phyloP scores from a whole-genome alignment of 2,329 filamentous ascomycete genomes.

The Claviceps quebecensis region DNA sequence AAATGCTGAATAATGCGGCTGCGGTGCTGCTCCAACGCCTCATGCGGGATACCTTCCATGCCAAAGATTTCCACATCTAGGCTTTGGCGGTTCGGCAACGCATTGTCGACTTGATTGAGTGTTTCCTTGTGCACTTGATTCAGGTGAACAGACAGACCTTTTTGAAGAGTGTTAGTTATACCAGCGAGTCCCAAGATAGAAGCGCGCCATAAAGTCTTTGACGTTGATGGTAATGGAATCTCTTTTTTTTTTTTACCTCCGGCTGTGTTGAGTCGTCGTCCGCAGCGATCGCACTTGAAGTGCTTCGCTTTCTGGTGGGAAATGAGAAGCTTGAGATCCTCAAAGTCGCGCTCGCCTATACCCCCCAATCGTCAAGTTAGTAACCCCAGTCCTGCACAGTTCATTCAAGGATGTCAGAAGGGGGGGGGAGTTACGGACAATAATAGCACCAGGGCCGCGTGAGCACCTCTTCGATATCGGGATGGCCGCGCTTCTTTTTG shows the following conservation, averaged over 20 bases:
- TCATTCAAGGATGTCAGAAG: neutral
- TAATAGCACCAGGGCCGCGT: constrained; percentile 94
- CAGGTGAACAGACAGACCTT: constrained; percentile 91
- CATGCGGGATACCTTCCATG: constrained; percentile 90
- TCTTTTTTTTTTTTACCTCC: constrained; percentile 64
- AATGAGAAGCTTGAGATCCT: constrained; percentile 91
- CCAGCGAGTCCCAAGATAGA: neutral
- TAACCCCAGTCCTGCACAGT: constrained; percentile 11
- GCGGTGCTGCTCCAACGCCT: constrained; percentile 69
- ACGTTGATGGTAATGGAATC: no score
- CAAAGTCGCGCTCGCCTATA: constrained; percentile 80
- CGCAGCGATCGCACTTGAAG: constrained; percentile 91
- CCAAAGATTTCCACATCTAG: constrained; percentile 94
- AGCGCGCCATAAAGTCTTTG: no score
- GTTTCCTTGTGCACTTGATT: constrained; percentile 97
- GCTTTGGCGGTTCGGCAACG: constrained; percentile 69
- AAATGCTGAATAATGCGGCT: constrained; percentile 76
- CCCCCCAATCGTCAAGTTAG: constrained; percentile 4
- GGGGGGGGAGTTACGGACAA: constrained; percentile 36
- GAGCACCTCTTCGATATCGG: constrained; percentile 78
- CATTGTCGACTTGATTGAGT: constrained; percentile 78
- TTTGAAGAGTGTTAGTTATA: neutral
- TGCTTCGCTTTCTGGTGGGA: constrained; percentile 99
- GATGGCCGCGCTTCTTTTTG: constrained; percentile 81
- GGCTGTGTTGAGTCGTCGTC: constrained; percentile 78